These are phyloP conservation scores for Leptographium flavum DNA, from an alignment of 2,329 filamentous ascomycete genomes.

Conservation along the genomic window DNA sequence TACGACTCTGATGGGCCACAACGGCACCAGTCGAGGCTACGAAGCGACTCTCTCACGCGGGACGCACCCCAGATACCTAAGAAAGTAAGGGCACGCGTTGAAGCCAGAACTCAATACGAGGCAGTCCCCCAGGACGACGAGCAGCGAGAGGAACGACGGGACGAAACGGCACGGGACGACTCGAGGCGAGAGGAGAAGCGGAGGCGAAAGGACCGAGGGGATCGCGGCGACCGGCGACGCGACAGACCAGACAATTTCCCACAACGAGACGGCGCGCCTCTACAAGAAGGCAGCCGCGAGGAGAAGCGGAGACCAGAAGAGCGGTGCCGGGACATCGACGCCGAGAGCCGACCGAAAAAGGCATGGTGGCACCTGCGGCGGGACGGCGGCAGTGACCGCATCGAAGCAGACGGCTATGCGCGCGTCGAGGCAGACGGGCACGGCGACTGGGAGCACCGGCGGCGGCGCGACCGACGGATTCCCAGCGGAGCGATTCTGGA, in stretches of 20 bases:
- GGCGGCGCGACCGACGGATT: constrained; percentile 33
- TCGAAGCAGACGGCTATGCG: constrained; percentile 5
- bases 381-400: not conserved
- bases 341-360: not conserved
- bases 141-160: not conserved
- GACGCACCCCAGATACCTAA: not conserved
- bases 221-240: no score
- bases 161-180: not conserved
- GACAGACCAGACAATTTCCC: no score
- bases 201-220: not conserved
- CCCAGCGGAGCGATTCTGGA: constrained; percentile 58
- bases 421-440: constrained; percentile 5
- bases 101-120: not conserved
- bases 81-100: no score
- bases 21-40: no score
- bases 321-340: not conserved
- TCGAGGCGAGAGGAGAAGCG: not conserved
- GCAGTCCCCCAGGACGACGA: not conserved
- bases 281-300: not conserved
- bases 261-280: no score
- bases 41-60: not conserved
- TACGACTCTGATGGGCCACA: no score
- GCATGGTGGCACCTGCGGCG: not conserved
- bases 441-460: constrained; percentile 6
- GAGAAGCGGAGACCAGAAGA: not conserved